Conservation (phyloP, 1,139 yeast genomes). For the Candida sp. region DNA sequence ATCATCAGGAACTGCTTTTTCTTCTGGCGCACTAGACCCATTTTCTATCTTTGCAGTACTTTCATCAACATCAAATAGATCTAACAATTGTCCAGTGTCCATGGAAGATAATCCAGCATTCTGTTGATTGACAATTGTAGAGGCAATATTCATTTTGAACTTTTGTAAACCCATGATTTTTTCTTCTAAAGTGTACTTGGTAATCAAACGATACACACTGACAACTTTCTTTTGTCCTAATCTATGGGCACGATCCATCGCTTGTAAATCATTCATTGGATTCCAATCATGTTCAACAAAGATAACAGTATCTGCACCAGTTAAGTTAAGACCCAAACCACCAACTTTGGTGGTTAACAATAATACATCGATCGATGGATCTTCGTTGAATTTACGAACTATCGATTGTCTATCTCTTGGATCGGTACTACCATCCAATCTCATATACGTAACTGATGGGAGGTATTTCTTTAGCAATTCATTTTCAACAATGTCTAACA, state of each 20-base stretch:
- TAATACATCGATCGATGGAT: conserved; percentile 93
- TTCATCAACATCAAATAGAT: conserved; percentile 77
- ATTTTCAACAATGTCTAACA: conserved; percentile 95
- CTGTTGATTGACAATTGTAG: conserved; percentile 94
- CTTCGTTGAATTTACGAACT: conserved; percentile 90
- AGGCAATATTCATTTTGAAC: conserved; percentile 96
- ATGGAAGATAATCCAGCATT: conserved; percentile 91
- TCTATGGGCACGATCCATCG: conserved; percentile 99
- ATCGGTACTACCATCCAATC: conserved; percentile 93
- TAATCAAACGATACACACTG: conserved; percentile 88
- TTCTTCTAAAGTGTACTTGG: conserved; percentile 91
- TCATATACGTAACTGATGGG: conserved; percentile 92
- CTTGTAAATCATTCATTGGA: conserved; percentile 99
- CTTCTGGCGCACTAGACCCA: conserved; percentile 20
- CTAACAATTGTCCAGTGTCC: conserved; percentile 95
- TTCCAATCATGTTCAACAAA: conserved; percentile 99
- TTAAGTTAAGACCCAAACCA: conserved; percentile 92
- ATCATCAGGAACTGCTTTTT: conserved; percentile 44
- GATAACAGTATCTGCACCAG: conserved; percentile 98
- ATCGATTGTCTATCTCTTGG: conserved; percentile 90
- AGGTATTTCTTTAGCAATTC: conserved; percentile 78
- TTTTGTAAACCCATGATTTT: conserved; percentile 98
- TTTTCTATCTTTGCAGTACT: conserved; percentile 37
- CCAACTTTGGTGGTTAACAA: conserved; percentile 96
- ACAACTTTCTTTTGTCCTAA: conserved; percentile 98